These are phyloP conservation scores for Phytophthora pinifolia DNA, from an alignment of 352 stramenopile species.

Conservation along the genomic window DNA sequence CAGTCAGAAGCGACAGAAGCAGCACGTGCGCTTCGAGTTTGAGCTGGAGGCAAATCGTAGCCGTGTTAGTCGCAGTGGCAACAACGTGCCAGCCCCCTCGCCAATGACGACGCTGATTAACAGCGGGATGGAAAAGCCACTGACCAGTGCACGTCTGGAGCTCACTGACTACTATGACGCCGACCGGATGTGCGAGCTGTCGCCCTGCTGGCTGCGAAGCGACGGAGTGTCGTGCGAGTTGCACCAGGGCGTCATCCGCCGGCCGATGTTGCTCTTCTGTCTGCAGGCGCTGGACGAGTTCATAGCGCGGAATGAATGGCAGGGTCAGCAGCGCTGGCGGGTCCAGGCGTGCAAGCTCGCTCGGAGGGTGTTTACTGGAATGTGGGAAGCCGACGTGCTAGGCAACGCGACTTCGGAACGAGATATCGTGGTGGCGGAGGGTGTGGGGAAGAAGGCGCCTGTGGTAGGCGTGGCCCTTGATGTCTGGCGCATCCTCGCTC, in stretches of 20 bases:
- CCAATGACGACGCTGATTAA: slow-evolving; percentile 41
- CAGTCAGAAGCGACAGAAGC: slow-evolving; percentile 15
- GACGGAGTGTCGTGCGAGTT: slow-evolving; percentile 43
- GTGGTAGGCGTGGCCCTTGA: slow-evolving; percentile 48
- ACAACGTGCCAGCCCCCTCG: slow-evolving; percentile 2
- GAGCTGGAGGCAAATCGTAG: slow-evolving; percentile 13
- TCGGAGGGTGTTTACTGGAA: slow-evolving; percentile 49
- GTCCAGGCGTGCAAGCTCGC: slow-evolving; percentile 54
- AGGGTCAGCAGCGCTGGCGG: slow-evolving; percentile 37
- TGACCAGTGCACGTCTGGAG: slow-evolving; percentile 22
- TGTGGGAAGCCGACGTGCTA: slow-evolving; percentile 55
- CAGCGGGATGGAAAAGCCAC: slow-evolving; percentile 22
- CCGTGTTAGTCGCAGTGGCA: slow-evolving; percentile 10
- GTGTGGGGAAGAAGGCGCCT: slow-evolving; percentile 29
- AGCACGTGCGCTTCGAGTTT: slow-evolving; percentile 25
- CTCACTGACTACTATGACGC: slow-evolving; percentile 70
- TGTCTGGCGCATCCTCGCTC: slow-evolving; percentile 60
- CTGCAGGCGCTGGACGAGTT: slow-evolving; percentile 78
- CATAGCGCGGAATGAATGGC: slow-evolving; percentile 41
- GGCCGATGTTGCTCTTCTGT: slow-evolving; percentile 75
- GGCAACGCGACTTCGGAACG: not conserved
- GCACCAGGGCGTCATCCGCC: slow-evolving; percentile 31
- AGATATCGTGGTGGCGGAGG: slow-evolving; percentile 49
- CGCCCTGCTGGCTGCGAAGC: slow-evolving; percentile 58
- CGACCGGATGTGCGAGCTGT: slow-evolving; percentile 63